Percentiles rank a stretch among this genome's conserved stretches.
Evolutionary conservation across 1,139 yeast species (phyloP).

Genomic region (Geotrichum fermentans): DNA sequence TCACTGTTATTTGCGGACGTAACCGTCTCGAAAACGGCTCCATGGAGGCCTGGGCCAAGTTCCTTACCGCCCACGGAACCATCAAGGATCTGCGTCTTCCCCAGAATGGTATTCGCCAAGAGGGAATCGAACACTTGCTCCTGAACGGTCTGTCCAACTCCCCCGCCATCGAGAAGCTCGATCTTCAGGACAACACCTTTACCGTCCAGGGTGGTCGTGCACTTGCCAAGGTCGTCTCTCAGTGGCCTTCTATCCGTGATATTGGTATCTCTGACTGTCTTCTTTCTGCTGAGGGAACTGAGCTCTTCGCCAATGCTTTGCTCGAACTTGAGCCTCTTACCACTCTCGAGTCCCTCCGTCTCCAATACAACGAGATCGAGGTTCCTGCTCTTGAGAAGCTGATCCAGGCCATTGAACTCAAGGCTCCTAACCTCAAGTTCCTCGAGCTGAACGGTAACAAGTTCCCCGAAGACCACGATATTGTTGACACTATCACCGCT

Average conservation of each 20-base stretch:
- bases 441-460: slow-evolving; percentile 91
- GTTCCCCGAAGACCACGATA: slow-evolving; percentile 70
- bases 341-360: slow-evolving; percentile 54
- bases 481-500: slow-evolving; percentile 51
- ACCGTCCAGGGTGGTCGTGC: slow-evolving; percentile 79
- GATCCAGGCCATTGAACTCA: slow-evolving; percentile 47
- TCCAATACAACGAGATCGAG: slow-evolving; percentile 89
- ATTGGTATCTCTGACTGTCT: slow-evolving; percentile 86
- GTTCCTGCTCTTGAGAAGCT: slow-evolving; percentile 56
- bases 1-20: slow-evolving; percentile 92
- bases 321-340: slow-evolving; percentile 30
- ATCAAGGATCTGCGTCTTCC: slow-evolving; percentile 74
- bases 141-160: slow-evolving; percentile 65
- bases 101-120: slow-evolving; percentile 96
- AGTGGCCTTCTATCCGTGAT: slow-evolving; percentile 61
- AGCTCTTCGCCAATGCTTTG: slow-evolving; percentile 43
- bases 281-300: slow-evolving; percentile 68
- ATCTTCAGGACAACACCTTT: slow-evolving; percentile 92
- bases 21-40: slow-evolving; percentile 96
- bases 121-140: slow-evolving; percentile 75
- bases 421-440: slow-evolving; percentile 57
- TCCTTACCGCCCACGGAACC: slow-evolving; percentile 70
- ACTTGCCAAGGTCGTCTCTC: slow-evolving; percentile 53
- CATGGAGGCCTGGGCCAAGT: slow-evolving; percentile 53
- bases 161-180: slow-evolving; percentile 60